Percentiles rank a stretch among this genome's conserved stretches.
Conservation (phyloP, 2,329 filamentous ascomycete genomes). For the Xylariomycetidae sp. region DNA sequence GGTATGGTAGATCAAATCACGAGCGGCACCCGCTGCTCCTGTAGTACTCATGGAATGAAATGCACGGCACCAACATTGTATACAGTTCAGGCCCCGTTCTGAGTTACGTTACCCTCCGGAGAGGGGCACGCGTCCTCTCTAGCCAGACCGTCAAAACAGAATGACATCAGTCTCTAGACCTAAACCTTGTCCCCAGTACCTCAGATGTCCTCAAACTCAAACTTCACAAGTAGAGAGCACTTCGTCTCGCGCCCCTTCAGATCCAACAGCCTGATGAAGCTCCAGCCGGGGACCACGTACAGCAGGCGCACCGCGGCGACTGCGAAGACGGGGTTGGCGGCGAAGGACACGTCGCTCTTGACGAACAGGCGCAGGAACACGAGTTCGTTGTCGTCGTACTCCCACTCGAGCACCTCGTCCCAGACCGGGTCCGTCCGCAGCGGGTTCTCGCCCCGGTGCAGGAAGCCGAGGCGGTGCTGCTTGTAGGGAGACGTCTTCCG, state of each 20-base stretch:
- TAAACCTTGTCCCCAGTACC: too few species aligned
- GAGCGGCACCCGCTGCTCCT: too few species aligned
- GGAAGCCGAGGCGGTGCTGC: conserved; percentile 52
- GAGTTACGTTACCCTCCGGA: too few species aligned
- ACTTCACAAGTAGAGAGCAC: conserved; percentile 57
- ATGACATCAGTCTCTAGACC: too few species aligned
- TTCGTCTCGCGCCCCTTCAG: conserved; percentile 59
- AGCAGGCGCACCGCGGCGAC: conserved; percentile 56
- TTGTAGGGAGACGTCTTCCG: conserved; percentile 58
- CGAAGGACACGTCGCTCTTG: conserved; percentile 62
- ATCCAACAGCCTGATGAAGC: conserved; percentile 61
- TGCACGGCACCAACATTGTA: too few species aligned
- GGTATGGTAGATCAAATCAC: too few species aligned
- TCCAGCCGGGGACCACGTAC: conserved; percentile 56
- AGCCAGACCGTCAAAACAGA: too few species aligned
- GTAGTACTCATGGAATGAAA: too few species aligned
- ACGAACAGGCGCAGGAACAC: conserved; percentile 60
- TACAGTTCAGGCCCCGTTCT: too few species aligned
- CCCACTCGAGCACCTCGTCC: conserved; percentile 64
- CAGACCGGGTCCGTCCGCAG: conserved; percentile 58
- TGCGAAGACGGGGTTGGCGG: conserved; percentile 57
- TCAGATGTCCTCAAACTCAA: too few species aligned
- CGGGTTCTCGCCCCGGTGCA: conserved; percentile 56
- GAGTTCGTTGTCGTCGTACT: conserved; percentile 63
- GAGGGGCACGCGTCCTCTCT: too few species aligned